Conservation (phyloP, 1,284 basidiomycete genomes). For the Cryptococcus sp. region DNA sequence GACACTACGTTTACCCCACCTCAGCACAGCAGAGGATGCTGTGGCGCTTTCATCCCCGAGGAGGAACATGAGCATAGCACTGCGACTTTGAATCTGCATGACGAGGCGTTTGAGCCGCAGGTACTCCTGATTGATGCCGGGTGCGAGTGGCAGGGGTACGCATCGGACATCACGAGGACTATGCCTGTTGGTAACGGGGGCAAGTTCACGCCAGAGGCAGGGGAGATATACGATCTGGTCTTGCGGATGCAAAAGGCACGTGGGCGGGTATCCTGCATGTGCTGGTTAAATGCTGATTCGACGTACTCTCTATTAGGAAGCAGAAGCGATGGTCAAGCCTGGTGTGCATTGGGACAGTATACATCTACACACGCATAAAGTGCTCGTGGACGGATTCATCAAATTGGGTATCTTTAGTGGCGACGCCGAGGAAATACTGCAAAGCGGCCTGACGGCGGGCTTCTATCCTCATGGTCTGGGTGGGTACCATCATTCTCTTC, state of each 20-base stretch:
- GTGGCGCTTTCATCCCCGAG: conserved; percentile 38
- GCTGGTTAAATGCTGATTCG: background rate
- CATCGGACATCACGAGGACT: conserved; percentile 52
- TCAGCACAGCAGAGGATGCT: conserved; percentile 44
- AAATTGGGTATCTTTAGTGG: conserved; percentile 78
- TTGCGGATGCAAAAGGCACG: conserved; percentile 81
- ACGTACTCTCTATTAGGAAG: conserved; percentile 55
- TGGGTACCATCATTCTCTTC: conserved; percentile 11
- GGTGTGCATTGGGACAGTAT: conserved; percentile 82
- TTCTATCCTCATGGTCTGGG: conserved; percentile 88
- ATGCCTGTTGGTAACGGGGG: conserved; percentile 76
- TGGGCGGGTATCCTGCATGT: background rate
- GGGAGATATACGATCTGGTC: conserved; percentile 79
- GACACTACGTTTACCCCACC: conserved; percentile 42
- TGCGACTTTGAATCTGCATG: conserved; percentile 23
- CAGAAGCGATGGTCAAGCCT: conserved; percentile 68
- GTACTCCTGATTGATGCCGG: conserved; percentile 89
- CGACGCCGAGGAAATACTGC: conserved; percentile 66
- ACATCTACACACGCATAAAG: conserved; percentile 76
- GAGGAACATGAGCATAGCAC: conserved; percentile 24
- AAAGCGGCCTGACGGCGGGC: conserved; percentile 71
- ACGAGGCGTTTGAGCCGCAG: conserved; percentile 60
- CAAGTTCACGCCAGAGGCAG: conserved; percentile 75
- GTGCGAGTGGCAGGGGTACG: conserved; percentile 73
- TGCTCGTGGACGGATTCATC: conserved; percentile 75